phyloP scores from a whole-genome alignment of 208 protist species.

The Leishmania tarentolae region DNA sequence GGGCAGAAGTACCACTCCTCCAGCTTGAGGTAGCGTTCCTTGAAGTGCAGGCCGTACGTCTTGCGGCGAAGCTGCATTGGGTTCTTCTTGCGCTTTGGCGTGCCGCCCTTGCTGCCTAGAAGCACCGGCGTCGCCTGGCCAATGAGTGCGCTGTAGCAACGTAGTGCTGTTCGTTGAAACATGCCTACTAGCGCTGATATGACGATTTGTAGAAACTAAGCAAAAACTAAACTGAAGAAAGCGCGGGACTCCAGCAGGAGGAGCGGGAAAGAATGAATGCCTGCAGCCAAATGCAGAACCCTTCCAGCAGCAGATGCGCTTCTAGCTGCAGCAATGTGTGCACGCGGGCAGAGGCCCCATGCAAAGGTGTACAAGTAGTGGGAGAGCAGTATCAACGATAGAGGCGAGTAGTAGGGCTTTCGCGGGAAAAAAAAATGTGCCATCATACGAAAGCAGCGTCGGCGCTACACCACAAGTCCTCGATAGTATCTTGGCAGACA shows the following conservation, averaged over 20 bases:
- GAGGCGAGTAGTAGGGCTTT: not conserved
- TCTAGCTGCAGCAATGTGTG: not conserved
- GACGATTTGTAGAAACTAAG: not conserved
- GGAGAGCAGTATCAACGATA: not conserved
- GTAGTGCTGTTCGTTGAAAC: conserved; percentile 39
- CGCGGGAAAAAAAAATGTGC: not conserved
- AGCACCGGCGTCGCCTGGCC: conserved; percentile 64
- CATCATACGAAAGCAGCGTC: not conserved
- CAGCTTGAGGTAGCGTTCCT: conserved; percentile 85
- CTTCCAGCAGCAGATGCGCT: not conserved
- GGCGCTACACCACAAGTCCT: not conserved
- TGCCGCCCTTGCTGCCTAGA: conserved; percentile 89
- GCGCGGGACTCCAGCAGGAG: no score
- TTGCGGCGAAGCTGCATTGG: conserved; percentile 84
- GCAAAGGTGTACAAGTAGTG: not conserved
- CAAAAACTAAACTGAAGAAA: not conserved
- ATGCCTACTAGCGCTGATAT: conserved; percentile 9
- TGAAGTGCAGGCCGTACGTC: conserved; percentile 91
- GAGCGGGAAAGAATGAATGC: not conserved
- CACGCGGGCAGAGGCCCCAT: not conserved
- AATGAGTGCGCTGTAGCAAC: conserved; percentile 38
- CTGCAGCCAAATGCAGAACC: not conserved
- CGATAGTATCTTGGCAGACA: not conserved
- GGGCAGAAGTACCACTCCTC: conserved; percentile 94
- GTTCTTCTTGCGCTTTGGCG: conserved; percentile 91